Evolutionary conservation across 164 flowering plant species (phyloP).

Genomic region (Aristolochia contorta): DNA sequence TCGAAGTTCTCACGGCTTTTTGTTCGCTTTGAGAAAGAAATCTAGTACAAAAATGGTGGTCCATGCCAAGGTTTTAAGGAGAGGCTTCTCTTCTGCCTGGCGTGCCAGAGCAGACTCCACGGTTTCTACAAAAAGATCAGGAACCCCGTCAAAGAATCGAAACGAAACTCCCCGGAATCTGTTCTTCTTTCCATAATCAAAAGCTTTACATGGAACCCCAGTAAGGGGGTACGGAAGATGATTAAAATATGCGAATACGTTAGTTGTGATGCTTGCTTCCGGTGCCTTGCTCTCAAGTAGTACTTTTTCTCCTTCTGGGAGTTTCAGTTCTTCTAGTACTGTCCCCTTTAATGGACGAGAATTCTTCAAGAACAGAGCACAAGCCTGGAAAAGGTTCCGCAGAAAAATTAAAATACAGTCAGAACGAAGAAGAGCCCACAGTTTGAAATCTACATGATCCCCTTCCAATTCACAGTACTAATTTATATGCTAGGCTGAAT

Average conservation of each 20-base stretch:
- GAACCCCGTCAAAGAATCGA: background rate
- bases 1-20: conserved; percentile 4
- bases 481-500: no score
- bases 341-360: conserved; percentile 12
- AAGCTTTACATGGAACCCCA: background rate
- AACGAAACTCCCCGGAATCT: background rate
- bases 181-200: background rate
- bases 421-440: background rate
- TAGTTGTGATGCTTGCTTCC: no score
- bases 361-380: conserved; percentile 39
- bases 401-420: background rate
- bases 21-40: conserved; percentile 1
- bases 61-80: conserved; percentile 5
- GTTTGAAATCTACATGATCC: background rate
- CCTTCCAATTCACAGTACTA: background rate
- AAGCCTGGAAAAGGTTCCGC: conserved; percentile 23
- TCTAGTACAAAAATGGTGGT: conserved; percentile 2
- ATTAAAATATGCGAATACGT: background rate
- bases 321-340: conserved; percentile 13
- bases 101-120: conserved; percentile 10
- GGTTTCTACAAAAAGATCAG: conserved; percentile 2
- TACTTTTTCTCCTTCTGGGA: conserved; percentile 11
- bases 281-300: no score
- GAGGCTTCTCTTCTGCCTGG: conserved; percentile 4
- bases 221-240: background rate